Percentiles rank a stretch among this genome's conserved stretches.
Evolutionary conservation across 495 filamentous ascomycete species (phyloP).

Genomic region (Hypoxylon intermedium): DNA sequence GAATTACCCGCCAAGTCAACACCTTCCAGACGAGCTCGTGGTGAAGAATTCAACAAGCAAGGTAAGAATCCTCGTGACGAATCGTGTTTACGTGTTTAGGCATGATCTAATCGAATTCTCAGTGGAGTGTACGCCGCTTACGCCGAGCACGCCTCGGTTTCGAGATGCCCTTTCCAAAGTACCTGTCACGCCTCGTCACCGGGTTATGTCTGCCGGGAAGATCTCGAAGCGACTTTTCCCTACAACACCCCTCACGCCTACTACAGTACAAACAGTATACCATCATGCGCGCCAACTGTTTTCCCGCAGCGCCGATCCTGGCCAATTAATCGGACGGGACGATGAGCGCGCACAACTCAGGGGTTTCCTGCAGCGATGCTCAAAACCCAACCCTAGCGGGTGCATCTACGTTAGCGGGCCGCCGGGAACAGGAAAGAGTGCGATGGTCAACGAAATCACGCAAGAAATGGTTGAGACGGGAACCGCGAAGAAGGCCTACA

Average conservation of each 20-base stretch:
- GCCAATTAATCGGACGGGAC: constrained; percentile 82
- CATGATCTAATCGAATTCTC: constrained; percentile 13
- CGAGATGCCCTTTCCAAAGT: constrained; percentile 57
- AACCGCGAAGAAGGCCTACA: constrained; percentile 69
- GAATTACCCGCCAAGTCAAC: constrained; percentile 32
- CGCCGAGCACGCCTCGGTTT: constrained; percentile 70
- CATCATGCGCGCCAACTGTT: constrained; percentile 88
- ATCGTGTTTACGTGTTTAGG: too few species aligned
- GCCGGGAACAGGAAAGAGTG: constrained; percentile 96
- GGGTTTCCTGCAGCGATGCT: constrained; percentile 70
- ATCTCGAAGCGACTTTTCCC: constrained; percentile 62
- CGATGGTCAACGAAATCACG: constrained; percentile 82
- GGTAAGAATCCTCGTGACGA: constrained; percentile 25
- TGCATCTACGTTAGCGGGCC: constrained; percentile 96
- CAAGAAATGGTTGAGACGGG: constrained; percentile 56
- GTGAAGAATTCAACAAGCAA: constrained; percentile 27
- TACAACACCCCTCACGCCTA: constrained; percentile 69
- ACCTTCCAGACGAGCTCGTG: constrained; percentile 39
- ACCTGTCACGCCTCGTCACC: constrained; percentile 54
- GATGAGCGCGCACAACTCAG: constrained; percentile 74
- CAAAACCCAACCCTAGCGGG: constrained; percentile 68
- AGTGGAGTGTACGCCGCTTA: constrained; percentile 60
- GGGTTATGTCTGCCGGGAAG: constrained; percentile 58
- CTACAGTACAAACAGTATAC: constrained; percentile 73
- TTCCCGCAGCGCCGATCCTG: constrained; percentile 75